A percentile compares a stretch with the other conserved stretches of the same genome.
Evolutionary conservation across 164 flowering plant genomes (phyloP).

Genomic region (Stephania cephalantha): DNA sequence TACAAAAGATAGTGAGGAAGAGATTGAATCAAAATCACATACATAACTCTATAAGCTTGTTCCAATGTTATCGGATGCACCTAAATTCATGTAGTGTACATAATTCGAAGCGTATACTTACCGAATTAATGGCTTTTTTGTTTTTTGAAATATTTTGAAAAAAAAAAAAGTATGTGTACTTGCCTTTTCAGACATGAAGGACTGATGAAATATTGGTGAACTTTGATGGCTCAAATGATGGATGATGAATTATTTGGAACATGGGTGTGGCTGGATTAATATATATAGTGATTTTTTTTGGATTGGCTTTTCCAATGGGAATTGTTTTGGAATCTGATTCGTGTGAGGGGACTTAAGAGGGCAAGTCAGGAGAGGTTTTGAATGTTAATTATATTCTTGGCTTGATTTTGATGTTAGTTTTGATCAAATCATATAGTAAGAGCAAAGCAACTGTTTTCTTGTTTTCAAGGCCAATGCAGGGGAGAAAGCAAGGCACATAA

Average conservation of each 20-base stretch:
- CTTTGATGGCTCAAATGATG: slow-evolving; percentile 6
- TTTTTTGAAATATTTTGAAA: neutral
- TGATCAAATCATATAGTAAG: neutral
- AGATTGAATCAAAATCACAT: neutral
- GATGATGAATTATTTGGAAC: neutral
- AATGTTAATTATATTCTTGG: neutral
- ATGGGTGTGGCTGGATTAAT: neutral
- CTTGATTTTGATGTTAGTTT: neutral
- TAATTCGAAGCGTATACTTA: no score
- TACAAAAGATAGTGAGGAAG: neutral
- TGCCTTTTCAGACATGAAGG: slow-evolving; percentile 39
- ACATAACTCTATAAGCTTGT: no score
- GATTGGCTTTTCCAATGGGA: neutral
- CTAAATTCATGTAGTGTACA: no score
- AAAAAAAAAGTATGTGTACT: neutral
- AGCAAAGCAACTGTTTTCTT: neutral
- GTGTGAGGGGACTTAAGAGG: slow-evolving; percentile 3
- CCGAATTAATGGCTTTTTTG: no score
- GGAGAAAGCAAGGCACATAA: neutral
- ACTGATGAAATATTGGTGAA: neutral
- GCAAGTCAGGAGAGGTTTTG: neutral
- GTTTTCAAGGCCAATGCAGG: slow-evolving; percentile 1
- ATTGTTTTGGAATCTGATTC: slow-evolving; percentile 33
- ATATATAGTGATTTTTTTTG: neutral
- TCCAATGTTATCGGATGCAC: no score